Evolutionary conservation across 2,329 filamentous ascomycete genomes (phyloP).

Genomic region (Dryadomyces quercus-mongolicae): DNA sequence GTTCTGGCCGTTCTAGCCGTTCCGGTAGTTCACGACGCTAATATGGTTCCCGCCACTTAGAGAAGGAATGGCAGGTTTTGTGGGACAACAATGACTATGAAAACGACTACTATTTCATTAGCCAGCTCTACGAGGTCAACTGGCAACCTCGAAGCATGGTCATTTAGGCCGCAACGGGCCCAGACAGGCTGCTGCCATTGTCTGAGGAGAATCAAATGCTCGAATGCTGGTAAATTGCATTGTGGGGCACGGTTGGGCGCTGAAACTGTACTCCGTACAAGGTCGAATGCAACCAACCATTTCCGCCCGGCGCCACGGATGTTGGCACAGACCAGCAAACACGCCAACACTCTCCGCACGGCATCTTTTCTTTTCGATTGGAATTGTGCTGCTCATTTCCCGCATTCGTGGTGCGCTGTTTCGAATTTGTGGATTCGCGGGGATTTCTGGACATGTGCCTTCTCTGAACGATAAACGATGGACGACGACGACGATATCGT

Average conservation of each 20-base stretch:
- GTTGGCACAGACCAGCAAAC: too few species aligned
- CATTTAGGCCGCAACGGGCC: background rate
- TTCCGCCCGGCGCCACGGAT: background rate
- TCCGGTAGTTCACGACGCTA: conserved; percentile 8
- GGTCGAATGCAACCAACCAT: background rate
- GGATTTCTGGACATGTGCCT: too few species aligned
- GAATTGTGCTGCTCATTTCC: too few species aligned
- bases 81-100: conserved; percentile 33
- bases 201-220: too few species aligned
- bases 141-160: conserved; percentile 32
- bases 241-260: background rate
- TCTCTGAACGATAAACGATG: too few species aligned
- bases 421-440: too few species aligned
- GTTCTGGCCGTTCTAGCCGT: too few species aligned
- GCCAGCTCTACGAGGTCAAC: conserved; percentile 44
- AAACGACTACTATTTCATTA: conserved; percentile 46
- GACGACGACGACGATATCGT: too few species aligned
- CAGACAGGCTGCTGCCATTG: too few species aligned
- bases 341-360: background rate
- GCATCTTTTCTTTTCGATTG: too few species aligned
- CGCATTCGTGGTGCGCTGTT: too few species aligned
- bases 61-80: conserved; percentile 30
- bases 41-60: conserved; percentile 2
- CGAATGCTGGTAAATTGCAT: background rate
- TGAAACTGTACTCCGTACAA: background rate